phyloP scores from a whole-genome alignment of 495 filamentous ascomycete genomes.

The Hypomontagnella monticulosa region DNA sequence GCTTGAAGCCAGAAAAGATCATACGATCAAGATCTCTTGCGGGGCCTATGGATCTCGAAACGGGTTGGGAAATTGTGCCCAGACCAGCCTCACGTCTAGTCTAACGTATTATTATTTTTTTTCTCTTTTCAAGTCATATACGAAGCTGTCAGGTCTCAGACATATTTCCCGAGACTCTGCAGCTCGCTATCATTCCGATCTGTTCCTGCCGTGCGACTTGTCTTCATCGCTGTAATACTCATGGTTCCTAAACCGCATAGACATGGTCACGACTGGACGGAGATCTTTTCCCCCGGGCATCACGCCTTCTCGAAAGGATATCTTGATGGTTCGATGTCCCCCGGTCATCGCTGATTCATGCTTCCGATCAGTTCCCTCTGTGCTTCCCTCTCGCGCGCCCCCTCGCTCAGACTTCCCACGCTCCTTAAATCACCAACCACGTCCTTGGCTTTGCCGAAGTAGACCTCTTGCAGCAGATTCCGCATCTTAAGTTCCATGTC shows the following conservation, averaged over 20 bases:
- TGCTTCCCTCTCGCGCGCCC: constrained; percentile 83
- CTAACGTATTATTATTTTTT: constrained; percentile 27
- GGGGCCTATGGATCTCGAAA: constrained; percentile 20
- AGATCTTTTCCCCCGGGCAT: constrained; percentile 13
- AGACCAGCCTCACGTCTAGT: constrained; percentile 30
- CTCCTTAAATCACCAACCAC: constrained; percentile 97
- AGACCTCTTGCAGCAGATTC: constrained; percentile 97
- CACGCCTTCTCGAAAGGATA: constrained; percentile 2
- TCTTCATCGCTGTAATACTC: constrained; percentile 35
- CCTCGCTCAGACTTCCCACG: constrained; percentile 84
- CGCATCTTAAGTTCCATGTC: constrained; percentile 99
- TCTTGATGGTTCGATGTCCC: constrained; percentile 12
- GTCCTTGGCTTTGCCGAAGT: constrained; percentile 99
- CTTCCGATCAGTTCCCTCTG: constrained; percentile 92
- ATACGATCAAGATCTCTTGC: constrained; percentile 30
- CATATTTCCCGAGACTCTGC: constrained; percentile 39
- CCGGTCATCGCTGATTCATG: constrained; percentile 60
- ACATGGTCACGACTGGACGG: constrained; percentile 14
- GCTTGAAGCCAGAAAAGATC: constrained; percentile 18
- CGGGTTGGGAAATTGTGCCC: constrained; percentile 17
- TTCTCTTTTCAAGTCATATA: constrained; percentile 17
- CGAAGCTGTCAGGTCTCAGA: constrained; percentile 37
- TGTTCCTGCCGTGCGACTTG: constrained; percentile 30
- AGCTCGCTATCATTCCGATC: constrained; percentile 34
- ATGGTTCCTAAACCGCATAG: constrained; percentile 10